These are phyloP conservation scores for Casuarina cunninghamiana DNA, from an alignment of 306 rosid genomes.

Conservation along the genomic window DNA sequence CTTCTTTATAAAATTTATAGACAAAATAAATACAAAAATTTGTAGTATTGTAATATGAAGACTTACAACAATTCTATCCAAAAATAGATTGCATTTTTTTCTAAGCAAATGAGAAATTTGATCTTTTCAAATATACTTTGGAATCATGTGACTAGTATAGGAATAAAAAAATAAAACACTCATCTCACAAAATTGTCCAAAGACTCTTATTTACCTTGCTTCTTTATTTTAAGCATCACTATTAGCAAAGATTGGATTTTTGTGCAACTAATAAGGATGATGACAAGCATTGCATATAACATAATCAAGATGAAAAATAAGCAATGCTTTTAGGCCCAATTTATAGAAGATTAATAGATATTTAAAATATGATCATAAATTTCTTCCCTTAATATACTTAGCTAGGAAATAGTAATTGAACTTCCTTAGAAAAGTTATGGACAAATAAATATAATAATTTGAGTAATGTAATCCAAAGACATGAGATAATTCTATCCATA, in stretches of 20 bases:
- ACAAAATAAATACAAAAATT: not conserved
- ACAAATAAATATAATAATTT: not conserved
- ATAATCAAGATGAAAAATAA: too few species aligned
- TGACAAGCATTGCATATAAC: conserved; percentile 53
- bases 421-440: not conserved
- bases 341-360: not conserved
- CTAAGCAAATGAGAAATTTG: not conserved
- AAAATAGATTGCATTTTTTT: not conserved
- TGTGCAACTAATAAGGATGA: conserved; percentile 91
- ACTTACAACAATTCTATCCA: not conserved
- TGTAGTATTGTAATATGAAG: not conserved
- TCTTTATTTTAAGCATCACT: conserved; percentile 97
- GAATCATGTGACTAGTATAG: not conserved
- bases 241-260: conserved; percentile 87
- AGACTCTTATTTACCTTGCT: conserved; percentile 84
- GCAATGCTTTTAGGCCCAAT: too few species aligned
- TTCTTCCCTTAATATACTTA: not conserved
- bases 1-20: not conserved
- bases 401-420: not conserved
- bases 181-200: not conserved
- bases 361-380: not conserved
- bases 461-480: not conserved
- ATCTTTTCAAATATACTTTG: too few species aligned
- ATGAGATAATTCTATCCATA: not conserved
- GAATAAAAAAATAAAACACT: too few species aligned